Base-by-base conservation (phyloP, 129 eudicot genomes). In the Dittrichia graveolens region DNA sequence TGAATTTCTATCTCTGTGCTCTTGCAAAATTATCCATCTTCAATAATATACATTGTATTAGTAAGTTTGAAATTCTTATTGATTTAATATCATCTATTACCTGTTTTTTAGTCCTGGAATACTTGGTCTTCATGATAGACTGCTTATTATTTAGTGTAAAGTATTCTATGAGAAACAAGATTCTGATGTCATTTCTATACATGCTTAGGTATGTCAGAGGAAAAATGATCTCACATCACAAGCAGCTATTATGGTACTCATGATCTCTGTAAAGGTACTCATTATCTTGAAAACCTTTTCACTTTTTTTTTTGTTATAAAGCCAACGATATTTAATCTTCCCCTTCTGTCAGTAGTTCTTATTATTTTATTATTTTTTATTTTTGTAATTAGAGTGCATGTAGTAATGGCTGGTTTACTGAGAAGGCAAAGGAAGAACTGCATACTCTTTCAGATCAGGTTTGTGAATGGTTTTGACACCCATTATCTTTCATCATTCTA, bases 191-290 rank as follows among this genome's bases (percentile, higher is more conserved):
- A 49, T 63, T 47, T 24, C 54, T 61, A 5, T 24, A 24, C 76
- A 58, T 85, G 75, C 45, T 77, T 60, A 89, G 98, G 89, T 92
- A 40, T 85, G 98, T 75, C 79, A 78, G 63, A 62, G 76, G 6
- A 79, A 80, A 75, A 79, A 71, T 71, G 97, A 86, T 61, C 55
- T 60, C 46, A 13, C 59, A 41, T 67, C 77, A 69, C 96, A 74
- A 75, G 91, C 98, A 54, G 86, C 90, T 38, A 59, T 84, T 52
- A 86, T 92, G 98, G 94, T 89, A 52, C 91, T 92, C 68, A 83
- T 92, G 91, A 85, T 92, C 45, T 89, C 98, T 44, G 86, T 92
- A 48, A 92, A 92, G 96, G 98, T 92, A 89, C 67, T 5, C 13
- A 38, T 13, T 2, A 61, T 49, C 16, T 50, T 62, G 44, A 41